Evolutionary conservation across 306 rosid species (phyloP), one percentile per base, ranked within the genome.

Genomic region (Prunus fruticosa): DNA sequence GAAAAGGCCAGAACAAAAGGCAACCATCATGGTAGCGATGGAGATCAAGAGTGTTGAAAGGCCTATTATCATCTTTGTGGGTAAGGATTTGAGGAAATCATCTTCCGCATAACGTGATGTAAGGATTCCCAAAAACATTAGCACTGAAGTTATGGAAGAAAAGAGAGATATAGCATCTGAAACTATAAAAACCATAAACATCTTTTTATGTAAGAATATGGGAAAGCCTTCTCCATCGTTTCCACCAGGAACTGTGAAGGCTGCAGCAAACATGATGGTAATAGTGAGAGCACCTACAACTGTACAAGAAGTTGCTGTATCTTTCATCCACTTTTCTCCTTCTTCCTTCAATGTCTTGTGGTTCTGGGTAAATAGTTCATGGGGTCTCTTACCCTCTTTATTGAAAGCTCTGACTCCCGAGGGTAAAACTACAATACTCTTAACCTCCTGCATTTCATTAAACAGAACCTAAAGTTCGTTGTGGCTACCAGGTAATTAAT

Each of bases 241-340:
- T 0, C 87, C 87, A 14, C 88, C 90, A 2, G 89, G 88, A 11
- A 82, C n/a, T 1, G 73, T 84, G 50, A 32, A 32, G 38, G 38
- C 38, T 32, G 38, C 38, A 32, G 38, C 38, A 32, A 32, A 32
- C 38, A 32, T 32, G 7, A 32, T 32, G 38, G 38, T 32, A 32
- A 32, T 32, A 32, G 38, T 32, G 38, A 32, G 38, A 32, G 38
- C 38, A 32, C 38, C 38, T 32, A 32, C 38, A 32, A 32, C 38
- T 5, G 38, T 32, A 32, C 82, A 80, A 61, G 85, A 84, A 3
- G 65, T 71, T 4, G 90, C 83, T 3, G 87, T 86, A 71, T 76
- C 2, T 46, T 77, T 63, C 90, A 86, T 88, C 92, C 90, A 86
- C 0, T 79, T 28, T 72, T 86, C 88, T 11, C 84, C 90, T 0